Evolutionary conservation across 1,284 basidiomycete genomes (phyloP), one percentile per base, ranked within the genome.

Genomic region (Irpex rosettiformis): DNA sequence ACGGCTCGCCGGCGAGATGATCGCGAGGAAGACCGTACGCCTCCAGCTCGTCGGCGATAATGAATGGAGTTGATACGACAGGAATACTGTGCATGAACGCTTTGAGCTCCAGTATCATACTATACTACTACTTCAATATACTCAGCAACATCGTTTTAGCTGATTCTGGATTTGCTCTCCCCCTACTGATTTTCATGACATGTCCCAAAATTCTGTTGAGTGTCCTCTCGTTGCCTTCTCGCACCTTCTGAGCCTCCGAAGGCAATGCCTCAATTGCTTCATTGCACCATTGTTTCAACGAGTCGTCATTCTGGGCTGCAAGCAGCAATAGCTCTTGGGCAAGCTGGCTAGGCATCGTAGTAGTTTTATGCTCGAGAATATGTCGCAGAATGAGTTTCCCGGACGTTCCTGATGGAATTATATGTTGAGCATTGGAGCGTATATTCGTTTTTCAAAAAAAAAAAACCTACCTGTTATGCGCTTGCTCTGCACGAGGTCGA

Each of bases 161-260:
- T 24, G 72, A 73, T 53, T 76, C 73, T 1, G 86, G 85, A 69
- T 97, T 88, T 21, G 88, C 93, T 30, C 85, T 79, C 3, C 96
- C 96, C 59, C 84, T 79, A 60, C 88, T 91, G 55, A 83, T 72
- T 72, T 88, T 91, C 94, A 98, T 98, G 22, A 96, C 91, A 69
- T 85, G 81, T 0, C 96, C 96, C 5, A 98, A 82, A 30, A 99
- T 80, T 61, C 91, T 88, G 77, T 94, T 94, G 43, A 98, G 69
- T 1, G 96, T 94, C 62, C 91, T 94, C 28, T 76, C 73, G 60
- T 93, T 90, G 0, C 96, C 95, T 40, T 79, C 76, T 16, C 82
- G 80, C 21, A 93, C 82, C 21, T 85, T 86, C 4, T 80, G 80
- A 0, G 83, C 86, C 67, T 96, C 93, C 49, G 80, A 75, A 0